A percentile compares a stretch with the other conserved stretches of the same genome.
These are phyloP conservation scores for Aureobasidium namibiae DNA, from an alignment of 2,329 filamentous ascomycete species.

Conservation along the genomic window DNA sequence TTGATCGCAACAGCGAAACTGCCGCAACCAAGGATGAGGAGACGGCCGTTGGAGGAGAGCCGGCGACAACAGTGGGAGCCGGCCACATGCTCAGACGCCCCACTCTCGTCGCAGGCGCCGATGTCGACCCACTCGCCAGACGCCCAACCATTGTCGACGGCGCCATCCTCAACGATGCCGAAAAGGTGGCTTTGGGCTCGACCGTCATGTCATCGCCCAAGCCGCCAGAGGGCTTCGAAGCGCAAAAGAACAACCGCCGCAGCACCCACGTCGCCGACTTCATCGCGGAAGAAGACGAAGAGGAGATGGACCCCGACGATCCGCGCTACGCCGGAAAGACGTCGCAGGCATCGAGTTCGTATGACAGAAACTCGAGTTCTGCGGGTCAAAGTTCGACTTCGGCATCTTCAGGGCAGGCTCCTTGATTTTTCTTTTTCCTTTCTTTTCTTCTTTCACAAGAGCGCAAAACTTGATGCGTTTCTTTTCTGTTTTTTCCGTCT, in stretches of 20 bases:
- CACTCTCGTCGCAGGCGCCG: not conserved
- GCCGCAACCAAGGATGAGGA: not conserved
- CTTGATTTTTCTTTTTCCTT: not conserved
- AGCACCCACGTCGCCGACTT: not conserved
- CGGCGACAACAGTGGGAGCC: not conserved
- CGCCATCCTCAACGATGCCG: constrained; percentile 2
- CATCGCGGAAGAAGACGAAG: not conserved
- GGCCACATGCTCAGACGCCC: not conserved
- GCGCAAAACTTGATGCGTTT: not conserved
- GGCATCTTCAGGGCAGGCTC: constrained; percentile 1
- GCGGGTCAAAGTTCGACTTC: not conserved
- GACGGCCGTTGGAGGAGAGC: not conserved
- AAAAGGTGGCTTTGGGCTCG: not conserved
- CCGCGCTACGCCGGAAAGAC: not conserved
- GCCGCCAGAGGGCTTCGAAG: not conserved
- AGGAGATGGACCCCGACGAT: not conserved
- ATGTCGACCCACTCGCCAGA: not conserved
- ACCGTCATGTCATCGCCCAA: not conserved
- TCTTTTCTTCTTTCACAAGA: not conserved
- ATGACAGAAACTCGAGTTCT: not conserved
- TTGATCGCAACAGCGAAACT: constrained; percentile 9
- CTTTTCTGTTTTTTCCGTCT: not conserved
- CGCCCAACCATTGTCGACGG: not conserved
- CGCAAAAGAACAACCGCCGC: not conserved
- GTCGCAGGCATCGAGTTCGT: not conserved